These are phyloP conservation scores for Sarocladium kiliense DNA, from an alignment of 2,329 filamentous ascomycete species.

Conservation along the genomic window DNA sequence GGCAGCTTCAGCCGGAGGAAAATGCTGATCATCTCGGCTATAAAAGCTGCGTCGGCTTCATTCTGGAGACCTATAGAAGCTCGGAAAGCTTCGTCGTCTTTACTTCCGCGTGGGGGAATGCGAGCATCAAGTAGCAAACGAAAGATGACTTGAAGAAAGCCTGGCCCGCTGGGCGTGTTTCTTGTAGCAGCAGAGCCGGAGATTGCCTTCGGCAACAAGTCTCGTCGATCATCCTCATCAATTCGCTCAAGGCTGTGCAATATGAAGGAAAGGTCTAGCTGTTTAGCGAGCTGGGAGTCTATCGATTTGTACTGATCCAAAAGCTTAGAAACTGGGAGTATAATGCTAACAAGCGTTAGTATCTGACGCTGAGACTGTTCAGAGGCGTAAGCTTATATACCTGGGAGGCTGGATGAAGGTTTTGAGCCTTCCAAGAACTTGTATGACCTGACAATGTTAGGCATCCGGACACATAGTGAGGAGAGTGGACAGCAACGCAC, in stretches of 20 bases:
- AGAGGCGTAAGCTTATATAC: slow-evolving; percentile 28
- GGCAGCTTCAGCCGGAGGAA: slow-evolving; percentile 49
- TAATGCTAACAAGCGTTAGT: slow-evolving; percentile 43
- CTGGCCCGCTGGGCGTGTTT: slow-evolving; percentile 36
- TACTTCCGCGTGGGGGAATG: slow-evolving; percentile 71
- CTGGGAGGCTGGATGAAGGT: slow-evolving; percentile 47
- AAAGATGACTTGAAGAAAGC: slow-evolving; percentile 76
- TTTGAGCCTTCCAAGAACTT: slow-evolving; percentile 46
- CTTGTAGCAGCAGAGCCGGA: slow-evolving; percentile 26
- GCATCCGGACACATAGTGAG: background rate
- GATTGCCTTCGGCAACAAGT: slow-evolving; percentile 57
- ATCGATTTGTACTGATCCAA: slow-evolving; percentile 84
- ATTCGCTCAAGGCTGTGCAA: slow-evolving; percentile 66
- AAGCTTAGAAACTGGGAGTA: slow-evolving; percentile 78
- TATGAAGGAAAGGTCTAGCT: slow-evolving; percentile 85
- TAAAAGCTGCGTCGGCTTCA: slow-evolving; percentile 63
- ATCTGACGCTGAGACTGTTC: background rate
- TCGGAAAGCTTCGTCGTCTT: slow-evolving; percentile 69
- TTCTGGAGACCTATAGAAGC: slow-evolving; percentile 61
- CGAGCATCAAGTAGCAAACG: slow-evolving; percentile 66
- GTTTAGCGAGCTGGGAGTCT: slow-evolving; percentile 68
- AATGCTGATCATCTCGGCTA: slow-evolving; percentile 72
- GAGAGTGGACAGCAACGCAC: slow-evolving; percentile 30
- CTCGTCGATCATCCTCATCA: slow-evolving; percentile 56
- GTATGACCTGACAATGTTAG: slow-evolving; percentile 36